These are phyloP conservation scores for Nectriaceae sp. DNA, from an alignment of 2,329 filamentous ascomycete genomes.

Conservation along the genomic window DNA sequence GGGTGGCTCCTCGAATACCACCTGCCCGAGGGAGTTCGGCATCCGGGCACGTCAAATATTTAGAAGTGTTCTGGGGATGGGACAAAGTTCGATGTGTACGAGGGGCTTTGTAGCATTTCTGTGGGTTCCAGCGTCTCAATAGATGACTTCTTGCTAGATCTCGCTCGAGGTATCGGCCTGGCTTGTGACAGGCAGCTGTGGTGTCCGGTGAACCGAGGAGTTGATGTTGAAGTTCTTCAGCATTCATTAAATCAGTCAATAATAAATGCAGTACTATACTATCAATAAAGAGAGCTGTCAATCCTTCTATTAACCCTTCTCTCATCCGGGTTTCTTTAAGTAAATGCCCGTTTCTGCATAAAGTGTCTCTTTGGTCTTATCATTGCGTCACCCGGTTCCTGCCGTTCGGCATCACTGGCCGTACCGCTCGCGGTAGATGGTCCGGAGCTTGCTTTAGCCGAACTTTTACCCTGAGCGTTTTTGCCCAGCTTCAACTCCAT, in stretches of 20 bases:
- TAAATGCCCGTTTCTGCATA: no score
- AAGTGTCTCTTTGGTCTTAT: no score
- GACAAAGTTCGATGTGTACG: conserved; percentile 24
- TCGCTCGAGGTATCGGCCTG: background rate
- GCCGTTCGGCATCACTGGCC: conserved; percentile 28
- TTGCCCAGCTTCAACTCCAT: conserved; percentile 38
- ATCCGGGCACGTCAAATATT: conserved; percentile 19
- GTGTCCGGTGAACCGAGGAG: conserved; percentile 4
- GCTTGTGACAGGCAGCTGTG: background rate
- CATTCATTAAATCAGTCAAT: no score
- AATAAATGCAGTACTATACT: no score
- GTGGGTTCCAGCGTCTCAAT: conserved; percentile 28
- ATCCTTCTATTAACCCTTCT: no score
- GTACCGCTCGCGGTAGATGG: conserved; percentile 15
- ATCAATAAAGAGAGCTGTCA: no score
- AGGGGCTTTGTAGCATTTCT: conserved; percentile 28
- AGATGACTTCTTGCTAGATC: conserved; percentile 26
- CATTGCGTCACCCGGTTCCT: conserved; percentile 40
- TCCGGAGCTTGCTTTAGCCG: conserved; percentile 41
- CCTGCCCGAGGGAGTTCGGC: conserved; percentile 15
- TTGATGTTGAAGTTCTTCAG: conserved; percentile 10
- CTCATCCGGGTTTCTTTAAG: no score
- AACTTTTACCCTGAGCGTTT: conserved; percentile 48
- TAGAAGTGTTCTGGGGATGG: conserved; percentile 25
- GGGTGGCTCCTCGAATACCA: conserved; percentile 15